Evolutionary conservation across 371 early-diverging fungal species (phyloP), one percentile per base, ranked within the genome.

Genomic region (Apophysomyces trapeziformis): DNA sequence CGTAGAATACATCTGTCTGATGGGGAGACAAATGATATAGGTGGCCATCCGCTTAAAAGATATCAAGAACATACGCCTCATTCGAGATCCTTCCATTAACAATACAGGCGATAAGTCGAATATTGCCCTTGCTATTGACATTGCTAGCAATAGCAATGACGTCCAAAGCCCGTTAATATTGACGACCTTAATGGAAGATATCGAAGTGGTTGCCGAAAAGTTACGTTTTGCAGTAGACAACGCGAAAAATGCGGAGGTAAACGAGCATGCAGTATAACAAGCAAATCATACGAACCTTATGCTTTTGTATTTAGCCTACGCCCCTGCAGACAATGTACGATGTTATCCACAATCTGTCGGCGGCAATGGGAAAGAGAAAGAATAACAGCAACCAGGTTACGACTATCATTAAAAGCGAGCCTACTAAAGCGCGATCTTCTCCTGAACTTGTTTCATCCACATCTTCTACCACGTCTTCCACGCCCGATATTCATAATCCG

Each of bases 271-370:
- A 7, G n/a, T 21, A n/a, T 18, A 50, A 8, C 21, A 4, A 7
- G 16, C 16, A 41, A 13, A 1, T 39, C 16, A 4, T 39, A 43
- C 56, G 6, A 35, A 18, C 16, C 44, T 11, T 8, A 44, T 21
- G 12, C 45, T 45, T 63, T 5, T 38, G 46, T 46, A 38, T 37
- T 21, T 68, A 81, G 74, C 76, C 77, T 59, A 65, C 69, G 58
- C 69, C 76, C 2, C 54, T 79, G 7, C 83, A 82, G 69, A 70
- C 61, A 1, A 65, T 76, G 16, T 82, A 76, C 44, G 80, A 82
- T 61, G 73, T 79, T 4, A 64, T 82, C 32, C 76, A 77, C 26
- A 72, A 72, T 61, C 45, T 82, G 50, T 77, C 80, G 4, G 79
- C 73, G 5, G 72, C 79, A 9, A 61, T 68, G 14, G 66, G 66